Conservation (phyloP, 148 eudicot species). For the Spergularia bocconei region DNA sequence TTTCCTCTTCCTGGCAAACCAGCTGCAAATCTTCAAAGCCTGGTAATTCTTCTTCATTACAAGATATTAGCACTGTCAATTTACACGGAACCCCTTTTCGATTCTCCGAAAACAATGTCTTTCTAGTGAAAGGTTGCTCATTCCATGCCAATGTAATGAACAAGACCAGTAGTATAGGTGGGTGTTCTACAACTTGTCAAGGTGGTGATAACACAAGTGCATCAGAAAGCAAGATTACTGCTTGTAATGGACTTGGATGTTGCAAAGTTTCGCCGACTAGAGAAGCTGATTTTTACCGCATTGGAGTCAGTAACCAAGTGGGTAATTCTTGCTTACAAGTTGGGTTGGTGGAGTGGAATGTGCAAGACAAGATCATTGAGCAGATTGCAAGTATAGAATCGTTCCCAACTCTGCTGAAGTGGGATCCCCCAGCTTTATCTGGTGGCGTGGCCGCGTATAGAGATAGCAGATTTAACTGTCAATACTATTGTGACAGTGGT, state of each 20-base stretch:
- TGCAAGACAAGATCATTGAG: neutral
- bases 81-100: conserved; percentile 13
- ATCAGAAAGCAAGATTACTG: neutral
- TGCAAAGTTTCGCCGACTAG: conserved; percentile 13
- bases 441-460: conserved; percentile 4
- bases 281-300: conserved; percentile 18
- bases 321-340: conserved; percentile 16
- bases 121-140: conserved; percentile 22
- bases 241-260: conserved; percentile 21
- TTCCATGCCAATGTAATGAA: conserved; percentile 18
- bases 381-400: conserved; percentile 6
- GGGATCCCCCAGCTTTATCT: conserved; percentile 18
- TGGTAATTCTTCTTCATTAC: neutral
- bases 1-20: conserved; percentile 22
- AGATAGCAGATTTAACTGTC: conserved; percentile 1
- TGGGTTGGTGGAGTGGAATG: conserved; percentile 10
- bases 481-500: conserved; percentile 3
- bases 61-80: conserved; percentile 6
- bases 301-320: conserved; percentile 17
- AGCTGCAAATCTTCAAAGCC: conserved; percentile 6
- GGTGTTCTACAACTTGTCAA: conserved; percentile 23
- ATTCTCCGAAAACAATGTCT: conserved; percentile 14
- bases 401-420: conserved; percentile 13
- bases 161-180: conserved; percentile 5
- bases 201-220: conserved; percentile 5